These are phyloP conservation scores for Claviceps citrina DNA, from an alignment of 2,329 filamentous ascomycete species.

Conservation along the genomic window DNA sequence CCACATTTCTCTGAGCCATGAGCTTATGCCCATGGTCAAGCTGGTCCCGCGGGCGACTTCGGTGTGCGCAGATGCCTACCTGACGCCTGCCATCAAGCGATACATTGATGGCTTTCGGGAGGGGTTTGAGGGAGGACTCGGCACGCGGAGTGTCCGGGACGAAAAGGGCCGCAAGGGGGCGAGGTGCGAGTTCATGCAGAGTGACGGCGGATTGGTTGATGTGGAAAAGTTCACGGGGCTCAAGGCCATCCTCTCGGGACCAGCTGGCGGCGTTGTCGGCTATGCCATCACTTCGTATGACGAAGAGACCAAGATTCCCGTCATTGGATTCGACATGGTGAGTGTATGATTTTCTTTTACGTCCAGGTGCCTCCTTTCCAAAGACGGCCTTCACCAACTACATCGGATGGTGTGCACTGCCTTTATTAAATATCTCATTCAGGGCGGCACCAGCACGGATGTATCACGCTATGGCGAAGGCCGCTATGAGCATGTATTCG, in stretches of 20 bases:
- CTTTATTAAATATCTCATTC: background rate
- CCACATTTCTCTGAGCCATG: slow-evolving; percentile 21
- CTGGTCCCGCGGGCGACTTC: slow-evolving; percentile 29
- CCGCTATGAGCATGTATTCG: slow-evolving; percentile 37
- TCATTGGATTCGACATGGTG: slow-evolving; percentile 59
- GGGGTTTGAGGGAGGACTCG: slow-evolving; percentile 22
- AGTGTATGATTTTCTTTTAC: no score
- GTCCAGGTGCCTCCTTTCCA: no score
- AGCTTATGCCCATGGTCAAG: slow-evolving; percentile 28
- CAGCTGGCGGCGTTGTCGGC: slow-evolving; percentile 64
- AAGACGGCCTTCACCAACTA: no score
- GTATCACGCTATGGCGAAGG: slow-evolving; percentile 48
- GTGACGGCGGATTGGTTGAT: slow-evolving; percentile 35
- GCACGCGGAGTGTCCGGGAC: slow-evolving; percentile 48
- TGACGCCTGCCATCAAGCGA: slow-evolving; percentile 23
- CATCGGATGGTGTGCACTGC: no score
- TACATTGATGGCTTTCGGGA: slow-evolving; percentile 21
- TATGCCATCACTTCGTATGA: slow-evolving; percentile 63
- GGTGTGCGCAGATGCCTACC: slow-evolving; percentile 27
- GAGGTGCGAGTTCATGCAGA: slow-evolving; percentile 61
- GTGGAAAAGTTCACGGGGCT: slow-evolving; percentile 52
- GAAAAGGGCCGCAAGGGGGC: slow-evolving; percentile 34
- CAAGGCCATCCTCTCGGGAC: slow-evolving; percentile 55
- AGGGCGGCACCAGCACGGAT: slow-evolving; percentile 55
- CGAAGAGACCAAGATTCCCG: slow-evolving; percentile 46